Conservation (phyloP, 345 rosid species). For the Laguncularia racemosa region DNA sequence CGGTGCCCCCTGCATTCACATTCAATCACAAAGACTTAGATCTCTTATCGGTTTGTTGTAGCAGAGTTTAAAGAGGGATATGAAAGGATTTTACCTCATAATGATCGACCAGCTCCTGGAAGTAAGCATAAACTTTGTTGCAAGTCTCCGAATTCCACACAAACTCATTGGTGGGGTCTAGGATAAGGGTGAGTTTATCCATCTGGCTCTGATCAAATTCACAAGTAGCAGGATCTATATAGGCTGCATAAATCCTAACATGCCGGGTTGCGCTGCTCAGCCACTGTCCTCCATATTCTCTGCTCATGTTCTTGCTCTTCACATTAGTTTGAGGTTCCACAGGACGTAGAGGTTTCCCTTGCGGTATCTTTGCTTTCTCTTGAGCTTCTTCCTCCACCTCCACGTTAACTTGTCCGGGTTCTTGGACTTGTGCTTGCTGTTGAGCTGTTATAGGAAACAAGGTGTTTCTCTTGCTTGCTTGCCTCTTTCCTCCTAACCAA, state of each 20-base stretch:
- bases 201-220: conserved; percentile 69
- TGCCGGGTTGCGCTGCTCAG: conserved; percentile 65
- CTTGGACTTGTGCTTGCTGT: conserved; percentile 28
- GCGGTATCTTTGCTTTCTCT: conserved; percentile 25
- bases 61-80: background rate
- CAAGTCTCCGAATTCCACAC: conserved; percentile 70
- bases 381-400: conserved; percentile 11
- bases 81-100: conserved; percentile 48
- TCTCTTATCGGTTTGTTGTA: background rate
- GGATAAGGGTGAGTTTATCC: conserved; percentile 83
- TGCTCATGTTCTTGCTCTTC: conserved; percentile 61
- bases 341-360: conserved; percentile 50
- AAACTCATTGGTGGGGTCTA: conserved; percentile 84
- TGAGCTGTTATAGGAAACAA: conserved; percentile 25
- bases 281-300: conserved; percentile 75
- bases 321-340: conserved; percentile 76
- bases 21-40: background rate
- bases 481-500: conserved; percentile 18
- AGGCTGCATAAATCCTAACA: conserved; percentile 70
- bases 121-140: conserved; percentile 58
- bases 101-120: conserved; percentile 96
- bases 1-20: conserved; percentile 64
- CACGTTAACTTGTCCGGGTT: conserved; percentile 20
- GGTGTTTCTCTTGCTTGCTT: background rate
- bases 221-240: conserved; percentile 66